These are phyloP conservation scores for Rhizophora mangle DNA, from an alignment of 345 rosid species.

Conservation along the genomic window DNA sequence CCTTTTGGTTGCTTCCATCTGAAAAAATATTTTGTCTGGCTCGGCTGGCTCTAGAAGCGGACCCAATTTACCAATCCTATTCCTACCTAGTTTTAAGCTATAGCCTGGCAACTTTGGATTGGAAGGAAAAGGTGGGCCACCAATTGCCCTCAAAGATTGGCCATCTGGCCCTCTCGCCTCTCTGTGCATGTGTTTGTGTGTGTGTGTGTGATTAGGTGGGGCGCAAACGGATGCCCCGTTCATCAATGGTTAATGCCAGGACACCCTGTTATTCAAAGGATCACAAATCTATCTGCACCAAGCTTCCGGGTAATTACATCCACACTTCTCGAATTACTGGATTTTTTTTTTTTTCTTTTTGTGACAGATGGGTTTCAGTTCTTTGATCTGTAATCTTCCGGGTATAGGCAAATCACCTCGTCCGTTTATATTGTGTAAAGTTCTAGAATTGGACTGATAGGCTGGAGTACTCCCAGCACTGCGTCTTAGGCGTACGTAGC, in stretches of 20 bases:
- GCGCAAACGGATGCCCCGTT: slow-evolving; percentile 1
- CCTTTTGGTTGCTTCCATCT: slow-evolving; percentile 34
- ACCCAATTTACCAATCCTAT: slow-evolving; percentile 33
- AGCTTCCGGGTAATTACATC: not conserved
- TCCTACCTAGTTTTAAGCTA: slow-evolving; percentile 23
- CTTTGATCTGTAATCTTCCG: no score
- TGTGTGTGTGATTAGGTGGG: slow-evolving; percentile 13
- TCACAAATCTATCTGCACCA: slow-evolving; percentile 16
- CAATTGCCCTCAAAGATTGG: slow-evolving; percentile 16
- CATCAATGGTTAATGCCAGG: slow-evolving; percentile 14
- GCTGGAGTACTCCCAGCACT: no score
- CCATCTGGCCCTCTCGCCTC: not conserved
- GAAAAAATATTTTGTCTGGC: slow-evolving; percentile 26
- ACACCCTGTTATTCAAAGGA: slow-evolving; percentile 25
- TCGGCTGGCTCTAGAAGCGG: slow-evolving; percentile 10
- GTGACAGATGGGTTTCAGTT: no score
- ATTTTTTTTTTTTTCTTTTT: not conserved
- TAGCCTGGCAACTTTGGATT: slow-evolving; percentile 29
- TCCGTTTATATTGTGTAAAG: no score
- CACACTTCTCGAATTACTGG: not conserved
- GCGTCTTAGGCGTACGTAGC: no score
- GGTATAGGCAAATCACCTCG: no score
- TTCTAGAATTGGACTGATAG: no score
- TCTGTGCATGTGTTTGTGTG: slow-evolving; percentile 10
- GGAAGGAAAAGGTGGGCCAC: slow-evolving; percentile 23